Evolutionary conservation across 2,329 filamentous ascomycete genomes (phyloP).

Genomic region (Botryotinia narcissicola): DNA sequence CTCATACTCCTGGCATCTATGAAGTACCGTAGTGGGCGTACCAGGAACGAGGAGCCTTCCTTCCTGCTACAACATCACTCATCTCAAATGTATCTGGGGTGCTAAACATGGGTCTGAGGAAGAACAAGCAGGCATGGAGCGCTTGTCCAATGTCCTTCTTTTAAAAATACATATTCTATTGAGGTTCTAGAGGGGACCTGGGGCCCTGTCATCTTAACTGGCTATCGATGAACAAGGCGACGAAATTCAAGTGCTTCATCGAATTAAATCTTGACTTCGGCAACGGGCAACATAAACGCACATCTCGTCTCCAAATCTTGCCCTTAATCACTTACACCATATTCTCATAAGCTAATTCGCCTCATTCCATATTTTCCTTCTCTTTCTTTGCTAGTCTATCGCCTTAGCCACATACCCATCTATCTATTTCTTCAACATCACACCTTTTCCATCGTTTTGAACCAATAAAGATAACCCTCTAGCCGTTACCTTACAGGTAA

Average conservation of each 20-base stretch:
- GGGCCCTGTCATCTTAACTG: slow-evolving; percentile 18
- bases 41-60: not conserved
- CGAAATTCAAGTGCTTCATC: slow-evolving; percentile 20
- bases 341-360: slow-evolving; percentile 17
- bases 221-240: slow-evolving; percentile 17
- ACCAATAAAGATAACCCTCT: slow-evolving; percentile 3
- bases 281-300: slow-evolving; percentile 21
- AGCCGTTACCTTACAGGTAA: slow-evolving; percentile 1
- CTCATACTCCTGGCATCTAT: not conserved
- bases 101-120: slow-evolving; percentile 12
- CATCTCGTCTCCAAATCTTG: slow-evolving; percentile 18
- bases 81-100: slow-evolving; percentile 16
- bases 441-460: not conserved
- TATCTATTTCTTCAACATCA: slow-evolving; percentile 8
- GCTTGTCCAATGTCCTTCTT: slow-evolving; percentile 14
- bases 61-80: slow-evolving; percentile 5
- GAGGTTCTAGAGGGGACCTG: slow-evolving; percentile 15
- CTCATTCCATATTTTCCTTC: slow-evolving; percentile 17
- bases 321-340: slow-evolving; percentile 11
- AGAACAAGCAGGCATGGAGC: slow-evolving; percentile 9
- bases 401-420: slow-evolving; percentile 11
- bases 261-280: slow-evolving; percentile 21
- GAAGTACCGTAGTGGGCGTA: slow-evolving; percentile 1
- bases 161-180: slow-evolving; percentile 4
- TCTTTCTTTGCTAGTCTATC: slow-evolving; percentile 10